Evolutionary conservation across 768 basidiomycete species (phyloP), one percentile per base, ranked within the genome.

Genomic region (Mycena rebaudengoi): DNA sequence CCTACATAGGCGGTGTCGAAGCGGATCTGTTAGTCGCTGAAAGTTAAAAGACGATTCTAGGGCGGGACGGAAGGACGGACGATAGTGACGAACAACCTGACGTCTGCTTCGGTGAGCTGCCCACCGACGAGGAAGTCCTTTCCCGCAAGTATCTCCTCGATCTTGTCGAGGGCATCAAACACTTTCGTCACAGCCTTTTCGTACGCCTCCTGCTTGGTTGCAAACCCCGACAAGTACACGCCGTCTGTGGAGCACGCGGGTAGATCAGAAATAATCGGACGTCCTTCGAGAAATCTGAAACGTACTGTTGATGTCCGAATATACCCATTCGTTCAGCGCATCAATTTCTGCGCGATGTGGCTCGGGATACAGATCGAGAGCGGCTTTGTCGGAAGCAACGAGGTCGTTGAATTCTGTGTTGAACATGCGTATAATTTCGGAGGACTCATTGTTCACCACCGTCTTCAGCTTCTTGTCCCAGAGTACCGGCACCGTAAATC

Each of bases 371-470:
- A 66, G 43, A 53, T 66, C 60, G 48, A 86, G 61, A 35, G 74
- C 71, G 5, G 83, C 84, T 50, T 85, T 80, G 6, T 86, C 90
- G 0, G 81, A 73, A 4, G 92, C 83, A 10, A 97, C 60, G 20
- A 91, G 68, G 20, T 88, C 80, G 73, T 98, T 89, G 80, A 96
- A 96, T 2, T 85, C 90, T 11, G 84, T 82, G 77, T 99, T 98
- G 79, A 99, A 87, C 6, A 97, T 91, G 60, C 97, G 90, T 72
- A 99, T 94, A 73, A 99, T 96, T 78, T 98, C 97, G 5, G 91
- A 88, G 66, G 89, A 91, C 74, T 99, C 97, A 74, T 98, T 99
- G 81, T 95, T 98, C 58, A 99, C 97, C 66, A 98, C 90, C 35
- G 91, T 91, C 41, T 90, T 79, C 35, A 62, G 52, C 76, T 96